Percentiles rank a stretch among this genome's conserved stretches.
Evolutionary conservation across 2,329 filamentous ascomycete species (phyloP).

Genomic region (Alternaria infectoria): DNA sequence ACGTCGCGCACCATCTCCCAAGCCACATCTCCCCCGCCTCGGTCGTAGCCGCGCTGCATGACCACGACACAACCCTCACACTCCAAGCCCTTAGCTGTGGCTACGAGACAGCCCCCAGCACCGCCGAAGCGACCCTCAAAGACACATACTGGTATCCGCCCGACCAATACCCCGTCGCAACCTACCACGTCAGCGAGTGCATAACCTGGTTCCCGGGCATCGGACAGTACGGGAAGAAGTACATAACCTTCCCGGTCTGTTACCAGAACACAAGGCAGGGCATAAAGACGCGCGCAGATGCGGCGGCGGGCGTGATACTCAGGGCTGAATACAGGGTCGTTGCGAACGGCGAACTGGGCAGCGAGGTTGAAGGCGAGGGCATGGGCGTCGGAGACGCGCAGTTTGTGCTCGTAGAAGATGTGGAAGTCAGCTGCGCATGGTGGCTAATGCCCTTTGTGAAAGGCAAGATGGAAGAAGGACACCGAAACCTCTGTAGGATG

Average conservation of each 20-base stretch:
- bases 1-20: slow-evolving; percentile 40
- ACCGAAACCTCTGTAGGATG: slow-evolving; percentile 41
- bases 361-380: slow-evolving; percentile 41
- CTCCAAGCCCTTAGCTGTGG: slow-evolving; percentile 42
- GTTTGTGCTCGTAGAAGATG: slow-evolving; percentile 45
- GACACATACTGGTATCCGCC: slow-evolving; percentile 47
- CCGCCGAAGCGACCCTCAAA: slow-evolving; percentile 30
- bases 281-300: slow-evolving; percentile 42
- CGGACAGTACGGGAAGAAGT: slow-evolving; percentile 39
- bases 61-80: slow-evolving; percentile 42
- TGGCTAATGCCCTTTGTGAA: slow-evolving; percentile 47
- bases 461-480: slow-evolving; percentile 41
- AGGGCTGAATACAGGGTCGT: slow-evolving; percentile 43
- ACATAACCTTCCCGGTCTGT: slow-evolving; percentile 38
- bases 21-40: slow-evolving; percentile 29
- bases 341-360: slow-evolving; percentile 25
- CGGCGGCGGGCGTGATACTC: slow-evolving; percentile 35
- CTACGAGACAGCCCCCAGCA: slow-evolving; percentile 33
- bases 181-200: slow-evolving; percentile 41
- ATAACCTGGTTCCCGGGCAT: slow-evolving; percentile 39
- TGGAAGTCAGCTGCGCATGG: slow-evolving; percentile 42
- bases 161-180: slow-evolving; percentile 33
- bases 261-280: slow-evolving; percentile 44
- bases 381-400: slow-evolving; percentile 40
- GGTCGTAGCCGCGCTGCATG: slow-evolving; percentile 41